Base-by-base conservation (phyloP, 2,329 filamentous ascomycete genomes). In the Fusarium hainanense region DNA sequence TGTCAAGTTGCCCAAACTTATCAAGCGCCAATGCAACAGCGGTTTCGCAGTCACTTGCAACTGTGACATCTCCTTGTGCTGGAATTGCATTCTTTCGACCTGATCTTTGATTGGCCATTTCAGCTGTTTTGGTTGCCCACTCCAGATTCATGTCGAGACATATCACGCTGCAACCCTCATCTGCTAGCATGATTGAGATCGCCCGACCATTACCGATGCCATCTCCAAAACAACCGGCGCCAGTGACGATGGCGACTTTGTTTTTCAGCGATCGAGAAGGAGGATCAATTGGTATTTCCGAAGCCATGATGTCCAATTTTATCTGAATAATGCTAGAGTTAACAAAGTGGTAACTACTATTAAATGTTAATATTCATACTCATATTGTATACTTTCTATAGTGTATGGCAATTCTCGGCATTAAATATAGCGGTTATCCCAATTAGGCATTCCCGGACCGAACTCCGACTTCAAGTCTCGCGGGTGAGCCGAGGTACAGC, bases 131-230 rank as follows among this genome's bases (percentile, higher is more conserved):
- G 30, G 82, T 74, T 0, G 88, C 88, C 73, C 84, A 83, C 1
- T 79, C 75, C 0, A 82, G 51, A 37, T 87, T 82, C 41, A 83
- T 72, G 70, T 91, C 88, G 1, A 89, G 79, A 69, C 88, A 90
- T n/a, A 90, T 76, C 4, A 91, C 86, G 7, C 82, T 77, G 71
- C 84, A 86, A 11, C 88, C 87, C 27, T 89, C 87, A 51, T 85
- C 82, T 6, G 88, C 87, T 3, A 91, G 80, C 30, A 90, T 81
- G 46, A 90, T 85, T 4, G 88, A 84, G 57, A 85, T 84, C 1
- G 84, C 88, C 37, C 84, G 83, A 0, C 87, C 88, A 68, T 90
- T 90, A 7, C 88, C 88, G 46, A 90, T 87, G 1, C 87, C 88
- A 42, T 87, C 83, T 30, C 83, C 85, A 25, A 80, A 77, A 55